These are phyloP conservation scores for Brassica juncea DNA, from an alignment of 345 rosid species.

Conservation along the genomic window DNA sequence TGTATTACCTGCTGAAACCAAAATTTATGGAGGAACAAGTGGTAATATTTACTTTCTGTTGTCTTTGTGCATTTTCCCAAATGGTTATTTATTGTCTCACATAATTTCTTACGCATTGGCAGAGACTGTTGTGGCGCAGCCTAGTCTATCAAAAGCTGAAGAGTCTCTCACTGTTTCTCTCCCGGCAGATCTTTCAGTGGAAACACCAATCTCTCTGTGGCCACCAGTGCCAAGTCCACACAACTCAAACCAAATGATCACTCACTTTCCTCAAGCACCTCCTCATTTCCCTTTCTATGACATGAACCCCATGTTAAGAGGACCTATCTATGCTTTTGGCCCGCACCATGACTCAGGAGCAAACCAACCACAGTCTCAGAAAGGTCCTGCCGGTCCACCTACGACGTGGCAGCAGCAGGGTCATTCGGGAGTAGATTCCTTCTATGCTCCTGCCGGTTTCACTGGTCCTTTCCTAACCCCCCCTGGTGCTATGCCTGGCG, in stretches of 20 bases:
- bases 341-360: constrained; percentile 76
- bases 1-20: constrained; percentile 60
- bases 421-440: constrained; percentile 89
- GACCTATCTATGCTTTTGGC: constrained; percentile 87
- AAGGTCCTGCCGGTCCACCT: constrained; percentile 66
- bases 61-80: constrained; percentile 14
- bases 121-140: constrained; percentile 56
- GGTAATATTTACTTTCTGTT: constrained; percentile 17
- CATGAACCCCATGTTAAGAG: constrained; percentile 87
- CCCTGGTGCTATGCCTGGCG: constrained; percentile 85
- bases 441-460: constrained; percentile 85
- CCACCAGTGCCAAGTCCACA: constrained; percentile 77
- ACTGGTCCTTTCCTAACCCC: constrained; percentile 85
- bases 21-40: constrained; percentile 59
- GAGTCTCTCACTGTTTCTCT: constrained; percentile 86
- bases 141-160: constrained; percentile 70
- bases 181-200: constrained; percentile 96
- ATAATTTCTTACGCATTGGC: constrained; percentile 33
- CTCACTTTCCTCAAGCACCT: constrained; percentile 81
- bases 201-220: constrained; percentile 88
- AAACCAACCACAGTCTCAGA: constrained; percentile 73
- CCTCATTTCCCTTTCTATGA: constrained; percentile 90
- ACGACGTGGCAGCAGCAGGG: constrained; percentile 81
- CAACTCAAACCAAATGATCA: constrained; percentile 72
- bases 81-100: constrained; percentile 10